These are phyloP conservation scores for Physaria fendleri DNA, from an alignment of 345 rosid species.

Conservation along the genomic window DNA sequence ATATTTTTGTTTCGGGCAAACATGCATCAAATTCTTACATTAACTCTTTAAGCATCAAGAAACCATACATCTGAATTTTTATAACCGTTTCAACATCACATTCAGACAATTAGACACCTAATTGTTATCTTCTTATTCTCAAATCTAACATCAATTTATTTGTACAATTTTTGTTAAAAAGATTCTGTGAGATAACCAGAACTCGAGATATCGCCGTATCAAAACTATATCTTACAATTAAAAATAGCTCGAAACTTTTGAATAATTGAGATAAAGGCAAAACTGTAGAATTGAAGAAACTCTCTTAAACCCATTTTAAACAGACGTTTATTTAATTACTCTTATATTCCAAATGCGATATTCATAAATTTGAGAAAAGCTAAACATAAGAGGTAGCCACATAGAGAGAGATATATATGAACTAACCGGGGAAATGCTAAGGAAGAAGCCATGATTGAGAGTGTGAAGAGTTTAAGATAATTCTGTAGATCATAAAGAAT, in stretches of 20 bases:
- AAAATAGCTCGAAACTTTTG: not conserved
- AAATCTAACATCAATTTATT: not conserved
- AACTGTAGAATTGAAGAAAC: not conserved
- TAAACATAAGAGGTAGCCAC: not conserved
- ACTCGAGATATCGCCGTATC: not conserved
- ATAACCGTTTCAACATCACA: not conserved
- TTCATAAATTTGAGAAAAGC: not conserved
- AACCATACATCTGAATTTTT: too few relatives aligned
- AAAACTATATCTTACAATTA: not conserved
- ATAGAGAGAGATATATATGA: not conserved
- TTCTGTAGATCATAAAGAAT: not conserved
- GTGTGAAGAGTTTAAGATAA: not conserved
- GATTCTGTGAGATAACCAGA: not conserved
- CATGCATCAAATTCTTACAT: constrained; percentile 21
- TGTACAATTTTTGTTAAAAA: not conserved
- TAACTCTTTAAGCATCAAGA: too few relatives aligned
- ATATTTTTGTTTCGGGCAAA: constrained; percentile 40
- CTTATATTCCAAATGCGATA: not conserved
- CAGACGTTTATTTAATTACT: not conserved
- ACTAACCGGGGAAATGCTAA: not conserved
- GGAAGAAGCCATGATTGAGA: not conserved
- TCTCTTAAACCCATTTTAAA: not conserved
- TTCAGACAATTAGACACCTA: not conserved
- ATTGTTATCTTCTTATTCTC: not conserved
- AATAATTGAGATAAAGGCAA: not conserved